Conservation (phyloP, 2,329 filamentous ascomycete species). For the Xylaria sp. region DNA sequence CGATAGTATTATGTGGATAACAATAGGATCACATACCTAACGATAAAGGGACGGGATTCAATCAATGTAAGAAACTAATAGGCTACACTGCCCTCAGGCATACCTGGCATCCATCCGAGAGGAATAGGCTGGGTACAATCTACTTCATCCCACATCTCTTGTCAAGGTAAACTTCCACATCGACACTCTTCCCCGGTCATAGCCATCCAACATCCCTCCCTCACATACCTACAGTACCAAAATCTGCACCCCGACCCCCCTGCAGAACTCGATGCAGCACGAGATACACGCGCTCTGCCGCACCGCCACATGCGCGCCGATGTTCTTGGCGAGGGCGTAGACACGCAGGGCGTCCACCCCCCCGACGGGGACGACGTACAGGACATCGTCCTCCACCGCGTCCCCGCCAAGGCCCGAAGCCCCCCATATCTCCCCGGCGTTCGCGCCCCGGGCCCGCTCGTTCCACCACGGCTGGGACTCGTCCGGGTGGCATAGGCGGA, state of each 20-base stretch:
- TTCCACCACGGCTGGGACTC: conserved; percentile 9
- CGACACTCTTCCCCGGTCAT: too few relatives aligned
- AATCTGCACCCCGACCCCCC: conserved; percentile 2
- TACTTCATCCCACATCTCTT: background rate
- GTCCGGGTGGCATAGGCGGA: conserved; percentile 5
- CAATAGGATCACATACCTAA: too few relatives aligned
- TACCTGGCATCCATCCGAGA: too few relatives aligned
- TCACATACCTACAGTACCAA: conserved; percentile 7
- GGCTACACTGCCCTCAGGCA: too few relatives aligned
- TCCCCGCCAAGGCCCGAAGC: background rate
- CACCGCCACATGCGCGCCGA: conserved; percentile 16
- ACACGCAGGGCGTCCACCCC: conserved; percentile 1
- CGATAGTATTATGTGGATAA: too few relatives aligned
- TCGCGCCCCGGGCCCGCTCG: conserved; percentile 6
- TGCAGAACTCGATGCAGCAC: conserved; percentile 15
- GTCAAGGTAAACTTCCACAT: background rate
- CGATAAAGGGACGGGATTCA: too few relatives aligned
- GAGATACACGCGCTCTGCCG: conserved; percentile 7
- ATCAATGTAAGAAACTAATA: too few relatives aligned
- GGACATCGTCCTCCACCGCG: background rate
- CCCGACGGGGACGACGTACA: background rate
- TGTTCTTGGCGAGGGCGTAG: conserved; percentile 8
- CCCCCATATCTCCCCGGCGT: background rate
- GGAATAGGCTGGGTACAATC: background rate
- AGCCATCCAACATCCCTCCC: background rate